Conservation (phyloP, 2,329 filamentous ascomycete genomes). For the Calonectria pseudoturangicola region DNA sequence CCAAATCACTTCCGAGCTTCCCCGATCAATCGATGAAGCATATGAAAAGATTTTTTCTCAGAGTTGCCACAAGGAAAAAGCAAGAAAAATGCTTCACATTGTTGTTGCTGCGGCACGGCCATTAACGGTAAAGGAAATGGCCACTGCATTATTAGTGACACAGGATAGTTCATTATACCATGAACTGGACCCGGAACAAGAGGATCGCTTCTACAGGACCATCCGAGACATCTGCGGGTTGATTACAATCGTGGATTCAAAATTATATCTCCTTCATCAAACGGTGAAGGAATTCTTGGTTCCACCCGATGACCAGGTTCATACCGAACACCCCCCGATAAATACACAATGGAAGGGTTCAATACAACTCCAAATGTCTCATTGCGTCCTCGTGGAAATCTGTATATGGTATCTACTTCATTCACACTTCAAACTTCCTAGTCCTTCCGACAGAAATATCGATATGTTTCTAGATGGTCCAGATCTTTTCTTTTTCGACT, state of each 20-base stretch:
- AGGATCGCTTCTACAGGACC: constrained; percentile 33
- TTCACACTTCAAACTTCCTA: constrained; percentile 23
- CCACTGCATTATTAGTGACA: constrained; percentile 43
- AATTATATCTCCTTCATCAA: constrained; percentile 51
- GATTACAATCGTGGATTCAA: constrained; percentile 42
- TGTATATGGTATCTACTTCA: constrained; percentile 40
- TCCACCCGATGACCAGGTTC: neutral
- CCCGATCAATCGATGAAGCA: constrained; percentile 49
- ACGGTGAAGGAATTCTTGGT: constrained; percentile 51
- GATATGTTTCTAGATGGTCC: neutral
- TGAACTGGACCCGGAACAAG: constrained; percentile 30
- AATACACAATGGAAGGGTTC: constrained; percentile 41
- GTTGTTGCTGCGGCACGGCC: constrained; percentile 50
- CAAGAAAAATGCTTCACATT: constrained; percentile 50
- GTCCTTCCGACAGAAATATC: neutral
- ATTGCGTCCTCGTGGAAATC: constrained; percentile 42
- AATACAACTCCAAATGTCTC: constrained; percentile 35
- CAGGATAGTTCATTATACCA: constrained; percentile 22
- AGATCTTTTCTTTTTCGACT: constrained; percentile 26
- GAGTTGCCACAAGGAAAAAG: constrained; percentile 34
- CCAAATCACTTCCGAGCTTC: constrained; percentile 40
- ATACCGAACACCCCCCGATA: neutral
- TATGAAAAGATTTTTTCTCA: constrained; percentile 53
- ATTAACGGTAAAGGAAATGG: constrained; percentile 51
- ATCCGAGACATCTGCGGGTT: constrained; percentile 57